Evolutionary conservation across 495 filamentous ascomycete genomes (phyloP).

Genomic region (Opeltia flavorubescens): DNA sequence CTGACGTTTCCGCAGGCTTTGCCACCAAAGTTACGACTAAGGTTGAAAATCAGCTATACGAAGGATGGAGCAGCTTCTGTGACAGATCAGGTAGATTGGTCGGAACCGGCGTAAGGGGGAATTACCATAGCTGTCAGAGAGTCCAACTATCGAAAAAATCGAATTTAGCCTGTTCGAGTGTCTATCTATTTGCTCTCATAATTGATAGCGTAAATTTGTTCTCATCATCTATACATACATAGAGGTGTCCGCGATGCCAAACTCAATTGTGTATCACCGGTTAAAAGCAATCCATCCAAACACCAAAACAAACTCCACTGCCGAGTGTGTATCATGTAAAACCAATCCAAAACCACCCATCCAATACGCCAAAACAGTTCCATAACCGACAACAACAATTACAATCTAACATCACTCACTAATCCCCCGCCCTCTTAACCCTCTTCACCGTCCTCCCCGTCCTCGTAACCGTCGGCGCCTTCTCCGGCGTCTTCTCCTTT

Average conservation of each 20-base stretch:
- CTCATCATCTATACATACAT: too few relatives aligned
- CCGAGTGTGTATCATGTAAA: background rate
- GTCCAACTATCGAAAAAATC: background rate
- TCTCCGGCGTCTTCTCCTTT: background rate
- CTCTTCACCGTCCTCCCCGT: slow-evolving; percentile 1
- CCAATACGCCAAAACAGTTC: background rate
- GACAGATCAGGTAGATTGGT: slow-evolving; percentile 92
- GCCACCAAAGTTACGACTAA: slow-evolving; percentile 59
- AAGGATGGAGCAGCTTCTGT: slow-evolving; percentile 54
- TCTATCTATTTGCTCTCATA: too few relatives aligned
- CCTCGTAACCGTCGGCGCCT: slow-evolving; percentile 1
- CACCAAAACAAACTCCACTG: background rate
- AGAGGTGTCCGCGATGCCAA: too few relatives aligned
- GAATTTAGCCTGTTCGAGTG: too few relatives aligned
- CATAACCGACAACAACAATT: background rate
- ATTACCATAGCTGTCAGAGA: background rate
- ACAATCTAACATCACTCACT: background rate
- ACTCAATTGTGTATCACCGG: background rate
- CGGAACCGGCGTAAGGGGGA: slow-evolving; percentile 46
- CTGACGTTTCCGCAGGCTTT: slow-evolving; percentile 29
- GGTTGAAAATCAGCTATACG: slow-evolving; percentile 71
- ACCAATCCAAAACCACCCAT: background rate
- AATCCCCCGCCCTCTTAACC: slow-evolving; percentile 1
- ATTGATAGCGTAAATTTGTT: too few relatives aligned
- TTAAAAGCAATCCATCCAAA: background rate